Evolutionary conservation across 345 rosid genomes (phyloP).

Genomic region (Salix udensis): DNA sequence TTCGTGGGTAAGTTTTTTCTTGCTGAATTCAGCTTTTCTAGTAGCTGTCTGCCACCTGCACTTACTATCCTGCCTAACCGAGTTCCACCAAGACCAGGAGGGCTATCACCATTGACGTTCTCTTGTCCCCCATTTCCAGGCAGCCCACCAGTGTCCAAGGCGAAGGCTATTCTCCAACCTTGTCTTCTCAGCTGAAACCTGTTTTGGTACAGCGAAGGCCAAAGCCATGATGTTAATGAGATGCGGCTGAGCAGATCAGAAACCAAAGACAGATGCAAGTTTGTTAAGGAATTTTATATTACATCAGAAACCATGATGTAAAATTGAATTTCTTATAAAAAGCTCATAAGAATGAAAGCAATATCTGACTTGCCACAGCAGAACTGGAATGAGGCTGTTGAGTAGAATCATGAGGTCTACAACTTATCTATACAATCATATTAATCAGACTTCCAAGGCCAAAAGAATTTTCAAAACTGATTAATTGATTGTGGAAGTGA

Average conservation of each 20-base stretch:
- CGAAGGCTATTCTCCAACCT: conserved; percentile 54
- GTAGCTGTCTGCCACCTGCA: conserved; percentile 72
- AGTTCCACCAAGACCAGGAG: conserved; percentile 69
- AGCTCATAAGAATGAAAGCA: background rate
- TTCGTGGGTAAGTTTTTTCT: conserved; percentile 90
- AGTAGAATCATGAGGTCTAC: background rate
- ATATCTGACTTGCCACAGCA: background rate
- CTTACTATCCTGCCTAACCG: conserved; percentile 80
- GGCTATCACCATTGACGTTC: conserved; percentile 39
- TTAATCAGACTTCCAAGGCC: background rate
- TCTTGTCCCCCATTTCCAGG: conserved; percentile 58
- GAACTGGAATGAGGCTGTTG: background rate
- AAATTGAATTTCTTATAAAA: background rate
- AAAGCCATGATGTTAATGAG: background rate
- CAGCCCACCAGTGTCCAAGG: conserved; percentile 70
- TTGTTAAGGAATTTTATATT: background rate
- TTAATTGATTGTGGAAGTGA: background rate
- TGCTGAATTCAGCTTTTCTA: conserved; percentile 72
- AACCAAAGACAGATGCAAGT: background rate
- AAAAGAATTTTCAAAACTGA: background rate
- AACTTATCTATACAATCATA: background rate
- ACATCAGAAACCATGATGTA: too few relatives aligned
- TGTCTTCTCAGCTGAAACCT: conserved; percentile 47
- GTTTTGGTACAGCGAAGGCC: background rate
- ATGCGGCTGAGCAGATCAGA: background rate